Evolutionary conservation across 2,329 filamentous ascomycete genomes (phyloP).

Genomic region (Monosporascus cannonballus): DNA sequence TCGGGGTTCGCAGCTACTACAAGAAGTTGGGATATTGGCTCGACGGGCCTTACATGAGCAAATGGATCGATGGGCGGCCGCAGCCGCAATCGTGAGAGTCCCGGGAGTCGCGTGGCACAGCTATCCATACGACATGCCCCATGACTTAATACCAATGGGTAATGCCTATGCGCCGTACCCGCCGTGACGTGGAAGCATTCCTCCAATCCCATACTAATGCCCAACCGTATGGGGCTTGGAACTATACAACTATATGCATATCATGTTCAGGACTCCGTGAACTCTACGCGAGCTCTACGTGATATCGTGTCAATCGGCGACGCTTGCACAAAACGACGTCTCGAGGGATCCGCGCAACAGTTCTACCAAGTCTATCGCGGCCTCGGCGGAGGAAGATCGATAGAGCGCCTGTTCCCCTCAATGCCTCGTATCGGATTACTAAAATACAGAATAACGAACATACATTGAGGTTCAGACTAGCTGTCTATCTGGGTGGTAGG

Average conservation of each 20-base stretch:
- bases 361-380: conserved; percentile 41
- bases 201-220: too few relatives aligned
- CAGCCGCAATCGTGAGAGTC: conserved; percentile 3
- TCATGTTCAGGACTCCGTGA: too few relatives aligned
- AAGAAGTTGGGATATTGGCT: conserved; percentile 87
- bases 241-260: too few relatives aligned
- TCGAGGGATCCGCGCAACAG: conserved; percentile 46
- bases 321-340: conserved; percentile 47
- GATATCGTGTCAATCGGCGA: conserved; percentile 63
- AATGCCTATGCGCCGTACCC: too few relatives aligned
- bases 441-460: too few relatives aligned
- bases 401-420: conserved; percentile 28
- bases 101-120: too few relatives aligned
- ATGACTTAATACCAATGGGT: too few relatives aligned
- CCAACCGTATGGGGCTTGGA: too few relatives aligned
- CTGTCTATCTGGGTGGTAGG: too few relatives aligned
- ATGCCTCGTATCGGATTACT: conserved; percentile 20
- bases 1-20: conserved; percentile 94
- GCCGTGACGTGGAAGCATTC: too few relatives aligned
- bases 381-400: conserved; percentile 44
- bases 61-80: conserved; percentile 50
- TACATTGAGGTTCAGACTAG: too few relatives aligned
- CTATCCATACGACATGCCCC: not conserved
- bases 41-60: conserved; percentile 81
- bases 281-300: too few relatives aligned